These are phyloP conservation scores for Basidiobolus heterosporus DNA, from an alignment of 371 early-diverging fungal genomes.

Conservation along the genomic window DNA sequence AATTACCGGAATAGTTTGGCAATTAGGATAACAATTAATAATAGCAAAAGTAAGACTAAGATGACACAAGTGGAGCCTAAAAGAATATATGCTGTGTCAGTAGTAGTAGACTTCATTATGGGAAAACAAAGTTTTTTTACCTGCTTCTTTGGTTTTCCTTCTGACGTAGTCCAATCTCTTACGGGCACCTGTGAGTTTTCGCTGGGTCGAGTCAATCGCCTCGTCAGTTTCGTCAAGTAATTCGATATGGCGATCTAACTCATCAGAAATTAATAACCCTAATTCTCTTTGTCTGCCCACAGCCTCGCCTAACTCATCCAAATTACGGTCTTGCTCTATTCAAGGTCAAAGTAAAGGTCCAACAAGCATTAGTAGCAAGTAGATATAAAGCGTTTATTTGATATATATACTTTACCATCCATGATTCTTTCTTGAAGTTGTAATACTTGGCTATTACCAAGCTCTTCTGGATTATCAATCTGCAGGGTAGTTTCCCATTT, in stretches of 20 bases:
- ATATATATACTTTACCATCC: conserved; percentile 35
- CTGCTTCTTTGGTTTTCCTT: conserved; percentile 9
- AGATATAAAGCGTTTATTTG: background rate
- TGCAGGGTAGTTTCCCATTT: conserved; percentile 1
- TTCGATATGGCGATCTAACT: conserved; percentile 56
- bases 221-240: conserved; percentile 54
- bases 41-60: background rate
- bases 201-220: conserved; percentile 40
- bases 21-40: background rate
- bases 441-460: conserved; percentile 40
- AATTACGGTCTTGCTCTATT: conserved; percentile 55
- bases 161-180: conserved; percentile 11
- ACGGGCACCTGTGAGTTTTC: conserved; percentile 32
- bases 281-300: conserved; percentile 58
- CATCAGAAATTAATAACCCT: conserved; percentile 57
- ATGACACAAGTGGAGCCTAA: background rate
- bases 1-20: too few species aligned
- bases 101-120: background rate
- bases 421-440: conserved; percentile 61
- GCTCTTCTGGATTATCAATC: conserved; percentile 23
- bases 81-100: background rate
- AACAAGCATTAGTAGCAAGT: background rate
- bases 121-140: conserved; percentile 1
- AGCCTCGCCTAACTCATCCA: conserved; percentile 45
- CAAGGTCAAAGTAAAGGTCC: too few species aligned